Evolutionary conservation across 208 protist genomes (phyloP), one percentile per base, ranked within the genome.

Genomic region (Crithidia thermophila): DNA sequence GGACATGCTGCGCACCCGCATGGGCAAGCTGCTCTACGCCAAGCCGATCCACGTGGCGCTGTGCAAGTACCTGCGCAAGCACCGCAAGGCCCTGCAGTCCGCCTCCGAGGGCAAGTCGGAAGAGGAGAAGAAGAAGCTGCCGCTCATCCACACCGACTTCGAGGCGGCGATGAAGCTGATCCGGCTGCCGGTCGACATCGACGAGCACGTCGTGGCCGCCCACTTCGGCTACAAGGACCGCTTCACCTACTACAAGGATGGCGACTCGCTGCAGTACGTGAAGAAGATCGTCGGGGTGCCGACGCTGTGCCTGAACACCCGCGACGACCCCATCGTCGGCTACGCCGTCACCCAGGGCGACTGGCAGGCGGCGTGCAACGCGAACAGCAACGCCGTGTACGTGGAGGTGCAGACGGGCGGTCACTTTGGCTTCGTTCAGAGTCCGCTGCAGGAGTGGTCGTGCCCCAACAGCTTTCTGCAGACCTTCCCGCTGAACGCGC

Each of bases 281-380:
- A 43, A 52, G 18, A 64, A 67, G 33, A 66, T 83, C 13, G 34
- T n/a, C 3, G 31, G 13, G 6, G 53, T 85, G 27, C 82, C 86
- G 13, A 3, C 78, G n/a, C 45, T 87, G 45, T 88, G 77, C 53
- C 21, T 85, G 21, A 74, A 79, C 36, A 58, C 79, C 3, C 70
- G 65, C n/a, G 72, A 92, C 59, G 86, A 92, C 62, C 82, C 82
- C 8, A 70, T 92, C 34, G 72, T 67, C 25, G 69, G 53, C 57
- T 59, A 62, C 58, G 68, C 42, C 14, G 33, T 72, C 27, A 57
- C 67, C 3, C 28, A 20, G 52, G 53, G 51, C 25, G 68, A 58
- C 40, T 89, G 86, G 83, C 70, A 85, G 61, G 30, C 13, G 6
- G 33, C 86, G 13, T 57, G 57, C 10, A 57, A 82, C 36, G 39